These are phyloP conservation scores for Globisporangium barbulae DNA, from an alignment of 352 stramenopile genomes.

Conservation along the genomic window DNA sequence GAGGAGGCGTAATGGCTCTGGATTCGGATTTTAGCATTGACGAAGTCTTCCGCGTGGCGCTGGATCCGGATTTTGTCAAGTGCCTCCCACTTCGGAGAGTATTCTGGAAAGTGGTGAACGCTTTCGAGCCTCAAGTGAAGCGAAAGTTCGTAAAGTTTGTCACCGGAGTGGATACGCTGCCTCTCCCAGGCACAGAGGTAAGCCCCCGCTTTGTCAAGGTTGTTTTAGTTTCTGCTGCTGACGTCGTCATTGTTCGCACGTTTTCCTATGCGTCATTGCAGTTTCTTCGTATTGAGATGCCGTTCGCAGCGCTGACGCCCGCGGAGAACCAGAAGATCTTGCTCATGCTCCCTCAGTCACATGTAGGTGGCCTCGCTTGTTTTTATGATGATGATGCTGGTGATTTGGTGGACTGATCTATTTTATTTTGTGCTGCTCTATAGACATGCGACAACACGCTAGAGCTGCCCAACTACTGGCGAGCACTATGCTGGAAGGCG, in stretches of 20 bases:
- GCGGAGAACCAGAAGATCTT: conserved; percentile 42
- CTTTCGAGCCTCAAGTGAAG: conserved; percentile 49
- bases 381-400: not conserved
- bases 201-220: not conserved
- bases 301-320: conserved; percentile 42
- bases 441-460: conserved; percentile 78
- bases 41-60: conserved; percentile 48
- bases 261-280: conserved; percentile 16
- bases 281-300: conserved; percentile 81
- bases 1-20: not conserved
- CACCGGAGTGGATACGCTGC: conserved; percentile 63
- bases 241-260: not conserved
- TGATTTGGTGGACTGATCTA: not conserved
- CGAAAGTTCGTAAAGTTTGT: conserved; percentile 74
- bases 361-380: conserved; percentile 32
- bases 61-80: conserved; percentile 53
- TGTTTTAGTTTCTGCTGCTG: not conserved
- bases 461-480: conserved; percentile 75
- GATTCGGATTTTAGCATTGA: conserved; percentile 40
- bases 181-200: conserved; percentile 63
- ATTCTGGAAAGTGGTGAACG: conserved; percentile 58
- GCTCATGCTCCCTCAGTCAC: conserved; percentile 66
- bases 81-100: conserved; percentile 32
- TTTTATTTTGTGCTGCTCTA: not conserved
- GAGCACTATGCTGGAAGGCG: conserved; percentile 52